Percentiles rank a stretch among this genome's conserved stretches.
These are phyloP conservation scores for Hammondia hammondi DNA, from an alignment of 169 alveolate species.

Conservation along the genomic window DNA sequence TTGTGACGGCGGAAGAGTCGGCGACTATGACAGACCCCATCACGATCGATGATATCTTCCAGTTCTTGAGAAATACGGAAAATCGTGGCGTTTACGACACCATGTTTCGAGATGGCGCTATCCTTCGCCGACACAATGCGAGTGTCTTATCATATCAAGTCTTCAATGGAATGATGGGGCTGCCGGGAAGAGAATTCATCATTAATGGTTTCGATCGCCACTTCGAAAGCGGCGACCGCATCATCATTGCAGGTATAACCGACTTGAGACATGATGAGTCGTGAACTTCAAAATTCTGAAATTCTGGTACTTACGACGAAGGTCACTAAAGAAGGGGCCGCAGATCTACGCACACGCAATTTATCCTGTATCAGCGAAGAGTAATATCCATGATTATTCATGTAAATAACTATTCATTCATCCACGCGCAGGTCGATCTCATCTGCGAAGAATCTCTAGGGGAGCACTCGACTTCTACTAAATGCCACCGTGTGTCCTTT, in stretches of 20 bases:
- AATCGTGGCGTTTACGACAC: constrained; percentile 8
- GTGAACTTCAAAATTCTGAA: too few relatives aligned
- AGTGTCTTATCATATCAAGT: constrained; percentile 31
- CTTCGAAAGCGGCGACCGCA: constrained; percentile 32
- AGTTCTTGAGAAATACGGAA: constrained; percentile 38
- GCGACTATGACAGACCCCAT: background rate
- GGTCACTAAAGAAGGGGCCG: too few relatives aligned
- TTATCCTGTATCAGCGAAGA: too few relatives aligned
- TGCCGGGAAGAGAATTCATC: constrained; percentile 40
- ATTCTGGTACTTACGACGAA: too few relatives aligned
- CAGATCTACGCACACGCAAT: too few relatives aligned
- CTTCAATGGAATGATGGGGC: constrained; percentile 44
- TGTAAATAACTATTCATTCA: too few relatives aligned
- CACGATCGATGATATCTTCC: constrained; percentile 27
- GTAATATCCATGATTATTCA: too few relatives aligned
- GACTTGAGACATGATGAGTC: background rate
- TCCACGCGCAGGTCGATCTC: too few relatives aligned
- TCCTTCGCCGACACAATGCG: constrained; percentile 23
- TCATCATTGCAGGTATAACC: constrained; percentile 20
- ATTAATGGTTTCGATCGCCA: constrained; percentile 43
- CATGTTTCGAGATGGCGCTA: constrained; percentile 35
- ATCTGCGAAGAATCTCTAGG: too few relatives aligned
- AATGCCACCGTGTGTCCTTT: too few relatives aligned
- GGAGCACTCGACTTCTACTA: too few relatives aligned
- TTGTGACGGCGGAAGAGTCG: constrained; percentile 36